A percentile compares a stretch with the other conserved stretches of the same genome.
Conservation (phyloP, 768 basidiomycete species). For the Rhodosporidiobolus odoratus region DNA sequence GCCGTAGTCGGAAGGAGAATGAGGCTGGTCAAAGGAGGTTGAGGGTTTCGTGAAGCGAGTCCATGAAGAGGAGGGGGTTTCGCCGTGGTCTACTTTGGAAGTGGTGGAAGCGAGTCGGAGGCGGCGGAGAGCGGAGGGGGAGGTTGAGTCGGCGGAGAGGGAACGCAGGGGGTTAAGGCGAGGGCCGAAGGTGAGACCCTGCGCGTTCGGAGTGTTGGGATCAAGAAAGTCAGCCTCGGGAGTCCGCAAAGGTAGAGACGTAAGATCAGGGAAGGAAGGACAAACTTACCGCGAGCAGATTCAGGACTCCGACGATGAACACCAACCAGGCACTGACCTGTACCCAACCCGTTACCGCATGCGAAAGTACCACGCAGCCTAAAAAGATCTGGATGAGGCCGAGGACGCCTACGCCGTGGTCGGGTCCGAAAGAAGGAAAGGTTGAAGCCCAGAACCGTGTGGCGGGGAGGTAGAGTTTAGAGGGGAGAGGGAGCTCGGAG, state of each 20-base stretch:
- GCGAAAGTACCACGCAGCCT: conserved; percentile 5
- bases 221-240: no score
- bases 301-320: conserved; percentile 31
- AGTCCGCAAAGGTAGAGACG: neutral
- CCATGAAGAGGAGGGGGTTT: neutral
- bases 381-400: conserved; percentile 27
- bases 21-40: neutral
- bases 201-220: neutral
- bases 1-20: neutral
- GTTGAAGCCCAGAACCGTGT: conserved; percentile 20
- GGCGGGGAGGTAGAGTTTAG: conserved; percentile 1
- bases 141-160: conserved; percentile 16
- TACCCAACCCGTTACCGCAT: conserved; percentile 12
- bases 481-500: conserved; percentile 19
- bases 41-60: neutral
- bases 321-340: conserved; percentile 29
- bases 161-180: conserved; percentile 29
- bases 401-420: conserved; percentile 25
- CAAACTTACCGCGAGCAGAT: conserved; percentile 24
- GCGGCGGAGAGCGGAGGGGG: conserved; percentile 19
- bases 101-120: conserved; percentile 10
- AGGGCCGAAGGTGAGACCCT: conserved; percentile 33
- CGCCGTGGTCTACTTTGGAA: neutral
- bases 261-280: neutral
- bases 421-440: conserved; percentile 30